Percentiles rank a stretch among this genome's conserved stretches.
Evolutionary conservation across 1,139 yeast genomes (phyloP).

Genomic region (Saccharomycopsis hybrid): DNA sequence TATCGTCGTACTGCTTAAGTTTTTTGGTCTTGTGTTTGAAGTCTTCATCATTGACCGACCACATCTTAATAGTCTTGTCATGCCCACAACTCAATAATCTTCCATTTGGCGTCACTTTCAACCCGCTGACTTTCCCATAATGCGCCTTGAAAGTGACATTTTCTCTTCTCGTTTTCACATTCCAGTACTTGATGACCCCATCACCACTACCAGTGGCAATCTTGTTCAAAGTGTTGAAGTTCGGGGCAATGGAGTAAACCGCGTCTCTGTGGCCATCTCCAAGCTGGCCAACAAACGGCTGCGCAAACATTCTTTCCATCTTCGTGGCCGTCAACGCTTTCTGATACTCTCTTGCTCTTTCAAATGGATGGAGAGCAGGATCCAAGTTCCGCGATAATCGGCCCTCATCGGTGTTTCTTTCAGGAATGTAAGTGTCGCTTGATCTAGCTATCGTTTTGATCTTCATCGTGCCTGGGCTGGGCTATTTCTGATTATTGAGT

Average conservation of each 20-base stretch:
- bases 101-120: slow-evolving; percentile 69
- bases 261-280: slow-evolving; percentile 97
- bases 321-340: slow-evolving; percentile 93
- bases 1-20: slow-evolving; percentile 24
- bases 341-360: slow-evolving; percentile 93
- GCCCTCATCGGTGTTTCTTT: slow-evolving; percentile 80
- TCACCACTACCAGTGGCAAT: slow-evolving; percentile 94
- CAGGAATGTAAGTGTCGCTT: slow-evolving; percentile 87
- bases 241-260: slow-evolving; percentile 82
- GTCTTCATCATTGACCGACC: slow-evolving; percentile 47
- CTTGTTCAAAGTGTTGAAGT: slow-evolving; percentile 60
- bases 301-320: slow-evolving; percentile 93
- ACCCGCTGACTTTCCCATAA: slow-evolving; percentile 83
- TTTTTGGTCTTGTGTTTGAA: slow-evolving; percentile 38
- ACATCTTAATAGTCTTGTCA: slow-evolving; percentile 82
- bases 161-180: slow-evolving; percentile 67
- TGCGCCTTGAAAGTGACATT: slow-evolving; percentile 79
- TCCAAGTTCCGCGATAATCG: slow-evolving; percentile 84
- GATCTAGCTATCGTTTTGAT: slow-evolving; percentile 88
- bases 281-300: slow-evolving; percentile 91
- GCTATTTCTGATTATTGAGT: no score
- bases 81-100: slow-evolving; percentile 80
- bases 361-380: slow-evolving; percentile 95
- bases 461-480: slow-evolving; percentile 40
- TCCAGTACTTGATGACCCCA: slow-evolving; percentile 93